Evolutionary conservation across 257 asterid genomes (phyloP), one percentile per base, ranked within the genome.

Genomic region (Nicotiana benthamiana): DNA sequence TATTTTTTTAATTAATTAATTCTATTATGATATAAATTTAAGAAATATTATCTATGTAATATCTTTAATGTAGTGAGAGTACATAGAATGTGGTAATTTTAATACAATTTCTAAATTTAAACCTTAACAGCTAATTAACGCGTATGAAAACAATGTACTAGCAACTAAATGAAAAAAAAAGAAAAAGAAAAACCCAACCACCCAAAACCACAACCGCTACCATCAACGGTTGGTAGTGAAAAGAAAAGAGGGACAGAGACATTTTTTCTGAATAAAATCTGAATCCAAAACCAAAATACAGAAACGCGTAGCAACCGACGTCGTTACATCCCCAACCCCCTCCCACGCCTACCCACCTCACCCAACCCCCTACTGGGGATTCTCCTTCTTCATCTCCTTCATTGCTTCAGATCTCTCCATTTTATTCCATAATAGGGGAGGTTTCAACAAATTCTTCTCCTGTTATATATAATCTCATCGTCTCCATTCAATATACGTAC

Each of bases 401-500:
- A 26, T 70, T 70, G 34, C 77, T 70, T 70, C 59, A 70, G 77
- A 70, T 70, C 77, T 70, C 59, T 70, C 59, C 77, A 70, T 43
- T 40, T 40, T 40, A 40, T 40, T 40, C 3, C 48, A 40, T 40
- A 40, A 12, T 43, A 70, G 59, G 34, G 34, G 18, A 53, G 30
- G 10, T 10, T 36, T 68, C 3, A 36, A 5, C 20, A 11, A 32
- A 9, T 66, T 67, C 5, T 20, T 67, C 54, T 11, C 10, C 10
- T 2, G 30, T 67, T 10, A 9, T 66, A 18, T 18, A 64, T 28
- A 30, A 26, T 48, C 5, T 67, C 0, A 9, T n/a, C 7, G 17
- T 4, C 28, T 34, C 27, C 13, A 40, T 40, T n/a, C 32, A 11
- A 3, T 43, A 24, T 15, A 74, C 43, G 78, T 74, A 74, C 78